Evolutionary conservation across 2,329 filamentous ascomycete genomes (phyloP).

Genomic region (Fusarium veterinarium): DNA sequence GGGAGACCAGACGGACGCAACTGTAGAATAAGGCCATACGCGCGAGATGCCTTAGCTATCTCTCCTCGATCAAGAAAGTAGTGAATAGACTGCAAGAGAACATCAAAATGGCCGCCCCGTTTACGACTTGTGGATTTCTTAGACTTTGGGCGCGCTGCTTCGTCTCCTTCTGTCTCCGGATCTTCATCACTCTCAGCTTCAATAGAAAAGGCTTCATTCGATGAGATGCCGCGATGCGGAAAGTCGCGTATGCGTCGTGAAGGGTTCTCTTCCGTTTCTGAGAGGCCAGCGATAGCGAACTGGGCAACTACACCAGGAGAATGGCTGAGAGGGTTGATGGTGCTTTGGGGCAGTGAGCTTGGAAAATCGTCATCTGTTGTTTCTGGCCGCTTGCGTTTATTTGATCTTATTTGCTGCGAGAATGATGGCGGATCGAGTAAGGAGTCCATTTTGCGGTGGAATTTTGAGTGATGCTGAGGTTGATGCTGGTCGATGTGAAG

Average conservation of each 20-base stretch:
- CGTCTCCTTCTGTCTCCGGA: conserved; percentile 26
- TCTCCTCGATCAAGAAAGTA: conserved; percentile 77
- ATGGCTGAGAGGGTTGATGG: conserved; percentile 68
- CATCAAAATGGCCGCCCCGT: conserved; percentile 66
- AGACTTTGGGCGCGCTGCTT: conserved; percentile 22
- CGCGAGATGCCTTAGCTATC: conserved; percentile 76
- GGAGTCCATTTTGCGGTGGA: conserved; percentile 25
- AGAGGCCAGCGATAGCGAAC: conserved; percentile 64
- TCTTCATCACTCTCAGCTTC: conserved; percentile 39
- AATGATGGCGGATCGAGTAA: conserved; percentile 39
- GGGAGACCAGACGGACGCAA: conserved; percentile 54
- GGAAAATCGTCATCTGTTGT: conserved; percentile 6
- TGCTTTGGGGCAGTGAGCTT: conserved; percentile 44
- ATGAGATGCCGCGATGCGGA: conserved; percentile 58
- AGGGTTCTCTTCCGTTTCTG: conserved; percentile 58
- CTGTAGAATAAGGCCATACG: conserved; percentile 79
- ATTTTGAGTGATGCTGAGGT: neutral
- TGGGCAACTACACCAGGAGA: conserved; percentile 63
- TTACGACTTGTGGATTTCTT: conserved; percentile 17
- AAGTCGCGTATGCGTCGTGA: conserved; percentile 57
- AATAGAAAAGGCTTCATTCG: neutral
- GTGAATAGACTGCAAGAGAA: conserved; percentile 77
- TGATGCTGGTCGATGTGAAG: conserved; percentile 2
- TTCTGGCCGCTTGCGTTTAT: conserved; percentile 39
- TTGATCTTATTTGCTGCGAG: conserved; percentile 24